phyloP scores from a whole-genome alignment of 768 basidiomycete species.

The Calocybe indica region DNA sequence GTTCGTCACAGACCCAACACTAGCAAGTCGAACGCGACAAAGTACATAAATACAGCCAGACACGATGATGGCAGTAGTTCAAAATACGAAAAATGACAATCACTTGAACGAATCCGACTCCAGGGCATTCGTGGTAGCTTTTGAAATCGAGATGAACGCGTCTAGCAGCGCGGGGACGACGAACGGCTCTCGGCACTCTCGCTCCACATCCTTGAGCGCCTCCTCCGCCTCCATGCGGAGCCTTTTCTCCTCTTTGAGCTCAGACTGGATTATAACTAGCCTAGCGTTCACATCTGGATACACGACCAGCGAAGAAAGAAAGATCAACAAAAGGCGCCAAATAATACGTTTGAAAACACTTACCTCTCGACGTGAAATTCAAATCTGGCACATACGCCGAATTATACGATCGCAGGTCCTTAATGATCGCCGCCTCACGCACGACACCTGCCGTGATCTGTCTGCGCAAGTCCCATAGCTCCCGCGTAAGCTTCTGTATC shows the following conservation, averaged over 20 bases:
- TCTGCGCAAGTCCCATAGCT: slow-evolving; percentile 20
- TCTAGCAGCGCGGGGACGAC: slow-evolving; percentile 51
- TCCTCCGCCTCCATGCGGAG: slow-evolving; percentile 37
- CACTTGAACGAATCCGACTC: background rate
- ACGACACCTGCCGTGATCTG: slow-evolving; percentile 17
- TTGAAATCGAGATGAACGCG: slow-evolving; percentile 45
- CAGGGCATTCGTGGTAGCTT: slow-evolving; percentile 29
- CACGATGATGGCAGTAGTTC: too few species aligned
- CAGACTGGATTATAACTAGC: slow-evolving; percentile 22
- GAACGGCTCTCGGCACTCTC: slow-evolving; percentile 48
- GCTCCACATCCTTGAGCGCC: slow-evolving; percentile 37
- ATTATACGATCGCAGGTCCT: slow-evolving; percentile 16
- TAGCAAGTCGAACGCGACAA: too few species aligned
- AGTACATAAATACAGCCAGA: too few species aligned
- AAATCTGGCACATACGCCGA: slow-evolving; percentile 6
- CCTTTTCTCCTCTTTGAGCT: slow-evolving; percentile 30
- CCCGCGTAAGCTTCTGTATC: slow-evolving; percentile 16
- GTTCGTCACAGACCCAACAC: too few species aligned
- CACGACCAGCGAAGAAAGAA: background rate
- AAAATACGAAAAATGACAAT: too few species aligned
- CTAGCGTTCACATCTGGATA: slow-evolving; percentile 17
- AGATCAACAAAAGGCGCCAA: slow-evolving; percentile 7
- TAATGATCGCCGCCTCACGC: slow-evolving; percentile 19
- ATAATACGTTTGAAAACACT: too few species aligned
- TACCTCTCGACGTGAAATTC: background rate